Percentiles rank a stretch among this genome's conserved stretches.
Evolutionary conservation across 2,329 filamentous ascomycete genomes (phyloP).

Genomic region (Colletotrichum tropicale): DNA sequence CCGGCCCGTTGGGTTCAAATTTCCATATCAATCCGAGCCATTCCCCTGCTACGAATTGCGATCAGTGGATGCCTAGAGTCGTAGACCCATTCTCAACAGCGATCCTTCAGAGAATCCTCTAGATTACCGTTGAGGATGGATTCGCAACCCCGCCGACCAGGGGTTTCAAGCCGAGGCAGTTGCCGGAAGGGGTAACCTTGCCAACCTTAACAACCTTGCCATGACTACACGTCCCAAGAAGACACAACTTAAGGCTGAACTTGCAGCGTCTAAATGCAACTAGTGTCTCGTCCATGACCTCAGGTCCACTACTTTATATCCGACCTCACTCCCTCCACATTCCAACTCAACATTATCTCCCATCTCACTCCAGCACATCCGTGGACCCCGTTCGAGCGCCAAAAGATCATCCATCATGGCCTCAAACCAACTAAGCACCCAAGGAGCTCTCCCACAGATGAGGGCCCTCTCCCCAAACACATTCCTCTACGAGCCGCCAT

Average conservation of each 20-base stretch:
- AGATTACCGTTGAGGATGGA: not conserved
- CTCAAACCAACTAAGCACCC: slow-evolving; percentile 23
- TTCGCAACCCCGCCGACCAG: not conserved
- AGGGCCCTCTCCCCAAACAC: slow-evolving; percentile 39
- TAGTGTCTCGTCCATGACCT: slow-evolving; percentile 11
- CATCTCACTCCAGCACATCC: not conserved
- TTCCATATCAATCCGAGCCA: not conserved
- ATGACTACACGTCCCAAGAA: slow-evolving; percentile 1
- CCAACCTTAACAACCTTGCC: not conserved
- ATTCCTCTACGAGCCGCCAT: slow-evolving; percentile 36
- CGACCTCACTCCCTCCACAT: not conserved
- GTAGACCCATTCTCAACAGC: not conserved
- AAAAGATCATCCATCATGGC: slow-evolving; percentile 26
- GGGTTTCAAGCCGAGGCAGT: not conserved
- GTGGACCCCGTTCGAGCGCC: not conserved
- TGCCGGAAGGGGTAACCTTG: not conserved
- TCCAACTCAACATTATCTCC: not conserved
- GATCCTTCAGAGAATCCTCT: not conserved
- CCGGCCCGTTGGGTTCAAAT: not conserved
- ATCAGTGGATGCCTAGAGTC: not conserved
- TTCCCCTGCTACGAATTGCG: not conserved
- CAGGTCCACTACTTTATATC: not conserved
- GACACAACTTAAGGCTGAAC: not conserved
- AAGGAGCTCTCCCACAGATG: slow-evolving; percentile 37
- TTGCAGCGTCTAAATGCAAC: not conserved